phyloP scores from a whole-genome alignment of 352 stramenopile genomes.

The Phytophthora sansomeana region DNA sequence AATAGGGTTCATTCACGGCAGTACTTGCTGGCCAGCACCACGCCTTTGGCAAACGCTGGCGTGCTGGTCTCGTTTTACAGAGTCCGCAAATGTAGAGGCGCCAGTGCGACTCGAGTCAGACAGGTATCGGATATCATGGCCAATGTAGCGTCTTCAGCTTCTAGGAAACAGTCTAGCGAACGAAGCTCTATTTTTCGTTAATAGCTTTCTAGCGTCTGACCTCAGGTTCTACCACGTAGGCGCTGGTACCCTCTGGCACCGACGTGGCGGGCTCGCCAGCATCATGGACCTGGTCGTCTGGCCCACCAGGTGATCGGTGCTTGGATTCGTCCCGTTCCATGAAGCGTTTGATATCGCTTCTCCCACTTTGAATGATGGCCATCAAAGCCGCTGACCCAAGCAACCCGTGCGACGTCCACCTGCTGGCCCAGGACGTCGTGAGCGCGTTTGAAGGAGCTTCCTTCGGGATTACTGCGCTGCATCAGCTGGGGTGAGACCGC shows the following conservation, averaged over 20 bases:
- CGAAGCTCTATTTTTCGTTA: too few species aligned
- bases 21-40: not conserved
- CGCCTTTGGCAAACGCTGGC: not conserved
- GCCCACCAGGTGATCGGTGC: too few species aligned
- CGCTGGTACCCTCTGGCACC: not conserved
- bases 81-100: not conserved
- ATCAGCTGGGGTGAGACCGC: too few species aligned
- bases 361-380: not conserved
- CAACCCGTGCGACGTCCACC: not conserved
- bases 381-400: not conserved
- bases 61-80: not conserved
- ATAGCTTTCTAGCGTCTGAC: not conserved
- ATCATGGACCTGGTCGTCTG: too few species aligned
- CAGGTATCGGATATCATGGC: not conserved
- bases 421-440: slow-evolving; percentile 1
- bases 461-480: not conserved
- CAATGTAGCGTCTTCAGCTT: not conserved
- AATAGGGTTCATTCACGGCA: not conserved
- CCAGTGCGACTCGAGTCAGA: not conserved
- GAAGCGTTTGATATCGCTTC: not conserved
- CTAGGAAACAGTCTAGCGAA: too few species aligned
- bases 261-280: too few species aligned
- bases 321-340: too few species aligned
- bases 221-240: not conserved
- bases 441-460: not conserved